Percentiles rank a stretch among this genome's conserved stretches.
Conservation (phyloP, 108 stramenopile species). For the Pseudonitzschia delicatissima region DNA sequence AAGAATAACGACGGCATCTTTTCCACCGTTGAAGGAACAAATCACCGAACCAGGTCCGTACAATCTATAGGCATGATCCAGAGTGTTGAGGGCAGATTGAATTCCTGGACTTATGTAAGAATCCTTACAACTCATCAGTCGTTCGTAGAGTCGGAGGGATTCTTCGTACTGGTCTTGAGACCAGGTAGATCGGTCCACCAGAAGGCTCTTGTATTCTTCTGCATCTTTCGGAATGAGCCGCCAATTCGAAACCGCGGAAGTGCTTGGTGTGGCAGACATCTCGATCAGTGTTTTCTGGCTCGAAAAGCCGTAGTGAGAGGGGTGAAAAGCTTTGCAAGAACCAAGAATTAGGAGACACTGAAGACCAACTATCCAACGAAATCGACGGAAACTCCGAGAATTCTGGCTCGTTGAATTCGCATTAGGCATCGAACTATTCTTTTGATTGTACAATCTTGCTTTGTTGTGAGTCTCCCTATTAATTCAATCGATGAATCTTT, state of each 20-base stretch:
- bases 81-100: conserved; percentile 55
- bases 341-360: background rate
- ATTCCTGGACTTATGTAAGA: conserved; percentile 51
- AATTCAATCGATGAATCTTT: too few species aligned
- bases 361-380: background rate
- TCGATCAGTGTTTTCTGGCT: background rate
- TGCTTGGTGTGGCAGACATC: background rate
- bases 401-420: background rate
- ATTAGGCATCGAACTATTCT: background rate
- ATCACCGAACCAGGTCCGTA: conserved; percentile 77
- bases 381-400: background rate
- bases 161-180: conserved; percentile 54
- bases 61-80: conserved; percentile 78
- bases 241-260: conserved; percentile 25
- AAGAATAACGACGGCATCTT: conserved; percentile 96
- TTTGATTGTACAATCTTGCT: too few species aligned
- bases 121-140: conserved; percentile 55
- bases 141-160: conserved; percentile 57
- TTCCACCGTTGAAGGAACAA: conserved; percentile 97
- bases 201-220: conserved; percentile 15
- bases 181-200: conserved; percentile 46
- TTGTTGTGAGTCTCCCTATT: too few species aligned
- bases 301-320: background rate
- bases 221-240: conserved; percentile 22
- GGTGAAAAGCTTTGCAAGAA: background rate